Evolutionary conservation across 2,329 filamentous ascomycete species (phyloP).

Genomic region (Aplosporella prunicola): DNA sequence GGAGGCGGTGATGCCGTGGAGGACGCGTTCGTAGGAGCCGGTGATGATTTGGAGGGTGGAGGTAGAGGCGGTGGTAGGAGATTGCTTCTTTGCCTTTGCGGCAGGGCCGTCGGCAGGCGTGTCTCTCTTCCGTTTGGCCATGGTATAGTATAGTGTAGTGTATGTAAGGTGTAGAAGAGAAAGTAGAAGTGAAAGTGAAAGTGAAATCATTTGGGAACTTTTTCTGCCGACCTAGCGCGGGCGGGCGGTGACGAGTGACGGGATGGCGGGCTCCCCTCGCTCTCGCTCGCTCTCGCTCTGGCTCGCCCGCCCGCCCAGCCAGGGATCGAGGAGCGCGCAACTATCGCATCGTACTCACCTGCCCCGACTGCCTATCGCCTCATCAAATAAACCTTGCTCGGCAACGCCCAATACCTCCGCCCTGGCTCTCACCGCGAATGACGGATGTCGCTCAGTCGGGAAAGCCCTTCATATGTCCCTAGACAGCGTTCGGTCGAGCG

Average conservation of each 20-base stretch:
- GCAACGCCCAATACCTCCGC: constrained; percentile 27
- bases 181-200: too few species aligned
- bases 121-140: constrained; percentile 30
- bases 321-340: too few species aligned
- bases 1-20: constrained; percentile 82
- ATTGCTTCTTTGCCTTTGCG: constrained; percentile 18
- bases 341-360: constrained; percentile 10
- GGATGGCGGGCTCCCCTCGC: too few species aligned
- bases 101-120: constrained; percentile 14
- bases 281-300: too few species aligned
- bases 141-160: too few species aligned
- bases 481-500: constrained; percentile 34
- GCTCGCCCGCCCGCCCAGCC: too few species aligned
- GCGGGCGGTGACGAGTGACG: too few species aligned
- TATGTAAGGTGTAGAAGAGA: too few species aligned
- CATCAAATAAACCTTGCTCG: constrained; percentile 22
- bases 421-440: constrained; percentile 34
- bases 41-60: constrained; percentile 73
- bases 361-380: too few species aligned
- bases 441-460: constrained; percentile 38
- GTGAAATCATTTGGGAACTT: too few species aligned
- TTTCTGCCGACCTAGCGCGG: too few species aligned
- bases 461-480: constrained; percentile 39
- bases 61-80: constrained; percentile 13
- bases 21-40: constrained; percentile 85